Percentiles rank a stretch among this genome's conserved stretches.
Conservation (phyloP, 257 asterid species). For the Thymus quinquecostatus region DNA sequence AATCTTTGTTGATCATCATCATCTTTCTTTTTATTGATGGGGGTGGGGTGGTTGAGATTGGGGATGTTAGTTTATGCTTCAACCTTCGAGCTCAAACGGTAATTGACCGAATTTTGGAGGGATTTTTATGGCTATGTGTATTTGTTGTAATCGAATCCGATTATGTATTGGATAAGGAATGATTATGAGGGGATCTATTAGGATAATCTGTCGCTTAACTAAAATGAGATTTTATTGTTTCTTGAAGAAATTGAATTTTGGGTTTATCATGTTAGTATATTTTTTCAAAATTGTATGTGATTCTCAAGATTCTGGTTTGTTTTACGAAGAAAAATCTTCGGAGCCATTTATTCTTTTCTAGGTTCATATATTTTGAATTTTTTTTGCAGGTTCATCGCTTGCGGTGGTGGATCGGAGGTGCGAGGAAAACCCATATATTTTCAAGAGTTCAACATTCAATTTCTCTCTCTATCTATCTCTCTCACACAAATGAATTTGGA, state of each 20-base stretch:
- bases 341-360: too few relatives aligned
- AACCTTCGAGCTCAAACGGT: not conserved
- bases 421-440: too few relatives aligned
- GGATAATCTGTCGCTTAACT: not conserved
- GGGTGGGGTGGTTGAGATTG: not conserved
- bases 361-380: too few relatives aligned
- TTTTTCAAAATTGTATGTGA: not conserved
- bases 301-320: too few relatives aligned
- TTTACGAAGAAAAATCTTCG: too few relatives aligned
- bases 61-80: not conserved
- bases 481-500: too few relatives aligned
- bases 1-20: not conserved
- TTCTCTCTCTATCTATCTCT: too few relatives aligned
- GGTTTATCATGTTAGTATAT: not conserved
- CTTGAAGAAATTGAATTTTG: conserved; percentile 7
- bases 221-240: not conserved
- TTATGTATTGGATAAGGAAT: conserved; percentile 9
- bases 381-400: too few relatives aligned
- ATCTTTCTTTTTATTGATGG: not conserved
- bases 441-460: too few relatives aligned
- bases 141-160: conserved; percentile 16
- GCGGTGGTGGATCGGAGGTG: too few relatives aligned
- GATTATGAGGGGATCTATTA: conserved; percentile 1
- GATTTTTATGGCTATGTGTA: not conserved
- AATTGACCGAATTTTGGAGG: conserved; percentile 10